Evolutionary conservation across 2,329 filamentous ascomycete genomes (phyloP).

Genomic region (Arthrobotrys megalospora): DNA sequence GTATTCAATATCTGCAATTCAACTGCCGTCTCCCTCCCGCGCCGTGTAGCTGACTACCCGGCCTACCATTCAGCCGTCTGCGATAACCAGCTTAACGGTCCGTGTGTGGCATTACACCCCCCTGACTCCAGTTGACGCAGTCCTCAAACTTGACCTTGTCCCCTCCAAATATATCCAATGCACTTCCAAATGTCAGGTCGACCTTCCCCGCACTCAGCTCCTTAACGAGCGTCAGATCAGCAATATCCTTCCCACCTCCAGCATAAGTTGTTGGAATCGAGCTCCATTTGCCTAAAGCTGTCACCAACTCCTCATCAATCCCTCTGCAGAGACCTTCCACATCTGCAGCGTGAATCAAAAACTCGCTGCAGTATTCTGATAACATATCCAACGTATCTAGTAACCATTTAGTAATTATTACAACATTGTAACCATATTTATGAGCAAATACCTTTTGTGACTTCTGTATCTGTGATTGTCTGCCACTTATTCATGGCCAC

Average conservation of each 20-base stretch:
- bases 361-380: constrained; percentile 84
- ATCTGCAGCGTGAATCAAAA: constrained; percentile 96
- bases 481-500: constrained; percentile 99
- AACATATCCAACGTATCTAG: constrained; percentile 63
- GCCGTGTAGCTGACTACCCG: neutral
- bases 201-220: constrained; percentile 83
- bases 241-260: constrained; percentile 86
- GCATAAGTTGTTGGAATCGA: constrained; percentile 95
- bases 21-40: constrained; percentile 7
- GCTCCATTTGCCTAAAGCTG: constrained; percentile 85
- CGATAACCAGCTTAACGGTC: neutral
- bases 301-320: constrained; percentile 87
- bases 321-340: constrained; percentile 94
- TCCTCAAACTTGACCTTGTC: constrained; percentile 88
- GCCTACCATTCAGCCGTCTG: neutral
- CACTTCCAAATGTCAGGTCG: constrained; percentile 95
- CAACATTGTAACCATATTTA: neutral
- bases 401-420: constrained; percentile 20
- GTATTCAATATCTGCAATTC: constrained; percentile 8
- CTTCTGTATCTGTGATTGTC: constrained; percentile 95
- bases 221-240: constrained; percentile 87
- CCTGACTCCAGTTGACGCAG: constrained; percentile 87
- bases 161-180: constrained; percentile 95
- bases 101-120: neutral
- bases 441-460: constrained; percentile 79